Percentiles rank a stretch among this genome's conserved stretches.
These are phyloP conservation scores for Tanacetum coccineum DNA, from an alignment of 129 eudicot species.

Conservation along the genomic window DNA sequence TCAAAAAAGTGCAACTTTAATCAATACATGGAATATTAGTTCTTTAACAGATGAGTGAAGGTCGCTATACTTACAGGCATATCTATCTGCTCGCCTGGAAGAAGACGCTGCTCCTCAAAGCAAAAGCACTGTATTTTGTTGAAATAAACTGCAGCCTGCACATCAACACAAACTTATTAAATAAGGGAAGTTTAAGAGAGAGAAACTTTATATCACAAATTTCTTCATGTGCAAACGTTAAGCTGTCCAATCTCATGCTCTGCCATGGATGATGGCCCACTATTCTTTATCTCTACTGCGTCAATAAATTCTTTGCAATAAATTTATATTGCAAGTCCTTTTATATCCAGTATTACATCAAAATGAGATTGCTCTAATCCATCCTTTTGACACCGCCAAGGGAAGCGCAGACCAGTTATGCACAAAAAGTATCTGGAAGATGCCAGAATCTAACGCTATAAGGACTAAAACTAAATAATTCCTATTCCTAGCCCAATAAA, in stretches of 20 bases:
- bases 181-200: not conserved
- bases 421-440: not conserved
- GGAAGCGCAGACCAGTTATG: not conserved
- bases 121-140: constrained; percentile 97
- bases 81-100: constrained; percentile 94
- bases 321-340: not conserved
- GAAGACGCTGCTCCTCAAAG: constrained; percentile 93
- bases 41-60: not conserved
- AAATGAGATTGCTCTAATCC: not conserved
- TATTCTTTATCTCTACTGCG: too few relatives aligned
- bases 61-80: constrained; percentile 70
- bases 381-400: not conserved
- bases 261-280: not conserved
- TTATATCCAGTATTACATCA: not conserved
- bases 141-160: constrained; percentile 93
- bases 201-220: not conserved
- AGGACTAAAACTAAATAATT: not conserved
- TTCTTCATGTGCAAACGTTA: not conserved
- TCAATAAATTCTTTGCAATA: too few relatives aligned
- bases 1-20: not conserved
- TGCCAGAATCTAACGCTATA: not conserved
- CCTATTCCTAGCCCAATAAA: not conserved
- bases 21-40: not conserved
- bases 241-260: not conserved
- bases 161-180: constrained; percentile 2